phyloP scores from a whole-genome alignment of 139 green algal species.

The Chlamydomonas asymmetrica region DNA sequence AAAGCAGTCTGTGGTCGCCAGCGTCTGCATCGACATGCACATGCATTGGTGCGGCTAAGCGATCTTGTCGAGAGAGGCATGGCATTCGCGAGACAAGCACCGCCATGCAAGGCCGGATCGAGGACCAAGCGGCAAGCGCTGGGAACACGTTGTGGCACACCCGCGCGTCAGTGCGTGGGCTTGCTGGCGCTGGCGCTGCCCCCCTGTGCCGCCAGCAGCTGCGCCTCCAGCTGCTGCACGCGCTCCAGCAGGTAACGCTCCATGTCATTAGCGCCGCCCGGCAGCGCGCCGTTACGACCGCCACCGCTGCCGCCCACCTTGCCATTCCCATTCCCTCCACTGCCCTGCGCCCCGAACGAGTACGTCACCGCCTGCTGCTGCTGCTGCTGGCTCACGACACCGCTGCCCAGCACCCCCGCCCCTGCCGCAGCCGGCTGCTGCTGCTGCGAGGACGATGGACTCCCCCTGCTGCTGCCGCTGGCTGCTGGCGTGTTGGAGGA shows the following conservation, averaged over 20 bases:
- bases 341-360: neutral
- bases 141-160: neutral
- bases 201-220: constrained; percentile 7
- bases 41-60: no score
- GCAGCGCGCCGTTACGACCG: no score
- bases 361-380: neutral
- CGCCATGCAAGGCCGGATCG: no score
- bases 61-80: no score
- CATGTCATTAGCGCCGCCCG: no score
- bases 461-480: neutral
- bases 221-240: constrained; percentile 36
- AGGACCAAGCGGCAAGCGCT: no score
- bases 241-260: constrained; percentile 40
- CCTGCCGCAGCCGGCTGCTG: neutral
- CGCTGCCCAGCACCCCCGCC: neutral
- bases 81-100: no score
- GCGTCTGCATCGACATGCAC: no score
- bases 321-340: neutral
- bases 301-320: no score
- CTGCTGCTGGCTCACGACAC: neutral
- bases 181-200: no score
- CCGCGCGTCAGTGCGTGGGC: neutral
- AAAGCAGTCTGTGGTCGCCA: no score
- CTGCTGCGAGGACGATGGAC: neutral
- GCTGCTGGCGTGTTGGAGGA: neutral